Base-by-base conservation (phyloP, 768 basidiomycete species). In the Austroboletus festivus region DNA sequence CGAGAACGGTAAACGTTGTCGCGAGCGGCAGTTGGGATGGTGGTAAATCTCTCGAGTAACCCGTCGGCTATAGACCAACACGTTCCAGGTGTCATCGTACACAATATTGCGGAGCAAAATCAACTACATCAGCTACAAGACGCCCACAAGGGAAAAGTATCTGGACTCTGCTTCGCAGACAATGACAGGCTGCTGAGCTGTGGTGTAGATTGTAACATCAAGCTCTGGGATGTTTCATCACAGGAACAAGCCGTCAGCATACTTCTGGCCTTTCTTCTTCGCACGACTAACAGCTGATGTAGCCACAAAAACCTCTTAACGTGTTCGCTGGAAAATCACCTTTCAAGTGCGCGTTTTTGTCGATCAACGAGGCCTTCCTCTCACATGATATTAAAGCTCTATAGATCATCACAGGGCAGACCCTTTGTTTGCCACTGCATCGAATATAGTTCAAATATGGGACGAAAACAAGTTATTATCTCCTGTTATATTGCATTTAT, bases 11-110 rank as follows among this genome's bases (percentile, higher is more conserved):
- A 20, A 83, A 82, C 16, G 76, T 83, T 22, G 77, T 97, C 18
- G 94, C 90, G 0, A 95, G 92, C 60, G 94, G 90, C 19, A 89
- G 90, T 56, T 97, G 94, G 79, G 93, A 98, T 65, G 96, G 96
- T 72, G 89, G 90, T 92, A 54, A 64, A 83, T 78, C 53, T 43
- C 41, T 44, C 2, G 38, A 19, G 2, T 51, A 31, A 22, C 3
- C 10, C 24, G 48, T 38, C 22, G 5, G 15, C 15, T 26, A 5
- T 42, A 10, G 5, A 35, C 42, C 19, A 23, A 55, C 34, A 7
- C 4, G 10, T 22, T 40, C 16, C 49, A 94, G 93, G 89, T 38
- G 76, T 99, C 30, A 82, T 96, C 46, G 69, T 97, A 15, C 93
- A 98, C 64, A 84, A 93, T 54, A 72, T 93, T 9, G 76, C 83